Base-by-base conservation (phyloP, 2,329 filamentous ascomycete genomes). In the Arthrobotrys megalospora region DNA sequence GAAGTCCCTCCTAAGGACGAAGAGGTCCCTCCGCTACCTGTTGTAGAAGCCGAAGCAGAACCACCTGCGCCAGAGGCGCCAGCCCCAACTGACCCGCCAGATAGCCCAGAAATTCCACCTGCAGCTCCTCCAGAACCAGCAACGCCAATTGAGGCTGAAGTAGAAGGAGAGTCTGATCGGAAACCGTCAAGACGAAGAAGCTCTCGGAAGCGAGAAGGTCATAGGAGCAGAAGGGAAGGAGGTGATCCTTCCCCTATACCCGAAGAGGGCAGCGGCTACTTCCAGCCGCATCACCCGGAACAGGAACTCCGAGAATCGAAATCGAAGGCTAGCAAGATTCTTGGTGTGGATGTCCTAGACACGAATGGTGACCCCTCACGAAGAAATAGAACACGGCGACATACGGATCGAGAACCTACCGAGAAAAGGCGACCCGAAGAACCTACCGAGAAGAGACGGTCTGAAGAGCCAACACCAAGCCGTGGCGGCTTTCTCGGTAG, bases 231-330 rank as follows among this genome's bases (percentile, higher is more conserved):
- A 47, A 77, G 73, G 58, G 73, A 77, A 53, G 73, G 58, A 1
- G 66, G 66, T 16, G 73, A 77, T 2, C 66, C 66, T 36, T 60
- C 73, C 11, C 73, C 73, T n/a, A 77, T 77, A 60, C 73, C 73
- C 5, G 73, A 77, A 19, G 73, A 77, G 28, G 52, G 50, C 6
- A 50, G 65, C 19, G 66, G 45, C 21, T 62, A 77, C 36, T 77
- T 67, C 52, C 38, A 67, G 53, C 28, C 58, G 4, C 60, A 55
- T 32, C 73, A 77, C 43, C 21, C 50, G 4, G 73, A 77, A 45
- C 66, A 77, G 1, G 73, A 77, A 8, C 41, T 71, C n/a, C 60
- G 65, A 21, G 65, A 71, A 21, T 45, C 73, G 14, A 77, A 66
- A 63, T 66, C 73, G 19, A 77, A 77, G 24, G 73, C 73, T 16